Percentiles rank a stretch among this genome's conserved stretches.
Conservation (phyloP, 257 asterid species). For the Nicotiana knightiana region DNA sequence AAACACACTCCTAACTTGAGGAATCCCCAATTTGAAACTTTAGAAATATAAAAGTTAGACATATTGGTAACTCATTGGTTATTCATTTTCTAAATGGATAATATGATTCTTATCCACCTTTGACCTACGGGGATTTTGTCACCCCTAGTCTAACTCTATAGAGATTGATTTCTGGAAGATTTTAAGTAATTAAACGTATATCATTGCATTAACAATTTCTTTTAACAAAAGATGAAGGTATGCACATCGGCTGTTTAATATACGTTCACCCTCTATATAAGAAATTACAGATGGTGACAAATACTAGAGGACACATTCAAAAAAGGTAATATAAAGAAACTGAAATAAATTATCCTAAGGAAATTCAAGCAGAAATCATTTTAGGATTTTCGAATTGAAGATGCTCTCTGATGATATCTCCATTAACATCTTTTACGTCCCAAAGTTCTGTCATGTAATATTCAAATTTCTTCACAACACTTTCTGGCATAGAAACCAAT, state of each 20-base stretch:
- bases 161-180: background rate
- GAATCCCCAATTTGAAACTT: too few relatives aligned
- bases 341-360: background rate
- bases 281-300: background rate
- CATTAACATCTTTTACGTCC: conserved; percentile 16
- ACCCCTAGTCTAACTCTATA: too few relatives aligned
- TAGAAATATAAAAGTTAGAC: too few relatives aligned
- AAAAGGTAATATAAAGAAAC: background rate
- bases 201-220: background rate
- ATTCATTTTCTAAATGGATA: too few relatives aligned
- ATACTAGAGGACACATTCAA: background rate
- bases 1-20: too few relatives aligned
- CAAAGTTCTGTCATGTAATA: conserved; percentile 48
- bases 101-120: too few relatives aligned
- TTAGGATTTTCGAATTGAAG: conserved; percentile 30
- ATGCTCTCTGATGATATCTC: conserved; percentile 24
- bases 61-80: too few relatives aligned
- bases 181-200: background rate
- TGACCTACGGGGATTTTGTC: too few relatives aligned
- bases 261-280: background rate
- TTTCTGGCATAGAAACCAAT: conserved; percentile 63
- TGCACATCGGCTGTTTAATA: background rate
- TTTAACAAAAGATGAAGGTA: background rate
- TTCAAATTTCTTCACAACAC: conserved; percentile 42
- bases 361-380: conserved; percentile 34